phyloP scores from a whole-genome alignment of 371 early-diverging fungal species.

The Paraphysoderma sedebokerense region DNA sequence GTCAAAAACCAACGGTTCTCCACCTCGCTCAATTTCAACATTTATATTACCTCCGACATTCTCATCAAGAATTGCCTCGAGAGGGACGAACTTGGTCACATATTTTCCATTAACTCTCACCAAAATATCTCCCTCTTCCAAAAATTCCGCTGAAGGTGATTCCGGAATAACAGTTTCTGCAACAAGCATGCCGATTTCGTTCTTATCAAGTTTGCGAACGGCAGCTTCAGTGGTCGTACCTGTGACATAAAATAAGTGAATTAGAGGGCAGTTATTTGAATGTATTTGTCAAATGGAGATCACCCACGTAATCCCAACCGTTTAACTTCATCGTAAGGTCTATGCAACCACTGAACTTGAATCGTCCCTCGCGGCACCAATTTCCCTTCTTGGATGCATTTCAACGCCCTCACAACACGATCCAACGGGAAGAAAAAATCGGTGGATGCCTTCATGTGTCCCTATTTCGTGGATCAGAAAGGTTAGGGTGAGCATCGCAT shows the following conservation, averaged over 20 bases:
- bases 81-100: conserved; percentile 67
- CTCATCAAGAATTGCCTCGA: conserved; percentile 56
- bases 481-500: no score
- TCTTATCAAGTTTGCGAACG: conserved; percentile 43
- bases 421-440: conserved; percentile 25
- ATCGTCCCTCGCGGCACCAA: conserved; percentile 76
- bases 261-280: no score
- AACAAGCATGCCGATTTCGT: conserved; percentile 76
- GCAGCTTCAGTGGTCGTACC: conserved; percentile 47
- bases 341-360: conserved; percentile 58
- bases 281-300: no score
- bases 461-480: no score
- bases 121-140: conserved; percentile 81
- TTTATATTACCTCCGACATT: conserved; percentile 35
- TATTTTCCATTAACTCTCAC: conserved; percentile 53
- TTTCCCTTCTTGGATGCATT: conserved; percentile 41
- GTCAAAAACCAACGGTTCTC: conserved; percentile 28
- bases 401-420: conserved; percentile 63
- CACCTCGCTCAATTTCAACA: conserved; percentile 51
- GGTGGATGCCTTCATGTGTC: not conserved
- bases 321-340: conserved; percentile 51
- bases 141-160: conserved; percentile 50
- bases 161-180: conserved; percentile 64
- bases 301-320: conserved; percentile 49
- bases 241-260: no score